A percentile compares a stretch with the other conserved stretches of the same genome.
These are phyloP conservation scores for Magnaporthiopsis poae DNA, from an alignment of 2,329 filamentous ascomycete genomes.

Conservation along the genomic window DNA sequence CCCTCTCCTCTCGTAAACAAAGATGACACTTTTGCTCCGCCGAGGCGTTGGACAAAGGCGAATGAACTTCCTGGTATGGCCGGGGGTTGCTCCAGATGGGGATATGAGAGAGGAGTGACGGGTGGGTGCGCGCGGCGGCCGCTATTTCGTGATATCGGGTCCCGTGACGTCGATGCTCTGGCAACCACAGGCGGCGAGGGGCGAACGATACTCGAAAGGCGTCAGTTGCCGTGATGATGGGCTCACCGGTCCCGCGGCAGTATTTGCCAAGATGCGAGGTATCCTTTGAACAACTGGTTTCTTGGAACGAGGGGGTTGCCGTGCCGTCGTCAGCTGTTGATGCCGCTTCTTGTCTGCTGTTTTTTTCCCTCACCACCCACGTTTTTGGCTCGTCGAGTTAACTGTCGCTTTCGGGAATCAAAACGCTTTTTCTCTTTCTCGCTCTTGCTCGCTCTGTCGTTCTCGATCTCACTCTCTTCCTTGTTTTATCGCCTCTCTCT, in stretches of 20 bases:
- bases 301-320: too few relatives aligned
- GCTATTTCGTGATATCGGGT: not conserved
- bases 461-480: too few relatives aligned
- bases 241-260: not conserved
- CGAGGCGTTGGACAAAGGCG: not conserved
- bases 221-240: not conserved
- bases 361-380: not conserved
- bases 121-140: not conserved
- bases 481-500: not conserved
- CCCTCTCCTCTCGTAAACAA: conserved; percentile 9
- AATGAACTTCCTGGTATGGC: not conserved
- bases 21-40: not conserved
- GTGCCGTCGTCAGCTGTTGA: not conserved
- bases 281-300: not conserved
- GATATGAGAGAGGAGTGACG: not conserved
- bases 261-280: not conserved
- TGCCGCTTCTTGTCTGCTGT: not conserved
- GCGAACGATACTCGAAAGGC: not conserved
- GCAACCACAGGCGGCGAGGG: not conserved
- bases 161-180: not conserved
- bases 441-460: not conserved
- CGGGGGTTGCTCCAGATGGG: not conserved
- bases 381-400: not conserved
- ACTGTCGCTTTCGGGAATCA: not conserved
- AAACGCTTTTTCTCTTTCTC: not conserved